A percentile compares a stretch with the other conserved stretches of the same genome.
These are phyloP conservation scores for Zasmidium angulare DNA, from an alignment of 2,329 filamentous ascomycete genomes.

Conservation along the genomic window DNA sequence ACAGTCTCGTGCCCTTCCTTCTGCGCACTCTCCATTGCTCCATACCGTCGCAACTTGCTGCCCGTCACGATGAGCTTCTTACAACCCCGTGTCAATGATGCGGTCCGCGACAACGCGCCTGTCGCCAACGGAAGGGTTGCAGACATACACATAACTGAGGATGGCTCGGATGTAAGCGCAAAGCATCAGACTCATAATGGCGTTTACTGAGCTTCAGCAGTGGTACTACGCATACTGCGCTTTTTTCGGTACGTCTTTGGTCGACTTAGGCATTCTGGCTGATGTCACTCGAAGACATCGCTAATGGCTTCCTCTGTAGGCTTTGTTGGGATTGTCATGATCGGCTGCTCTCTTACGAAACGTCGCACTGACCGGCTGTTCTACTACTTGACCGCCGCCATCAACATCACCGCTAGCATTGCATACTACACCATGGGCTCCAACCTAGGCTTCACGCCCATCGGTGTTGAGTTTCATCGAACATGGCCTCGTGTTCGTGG, in stretches of 20 bases:
- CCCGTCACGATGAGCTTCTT: slow-evolving; percentile 5
- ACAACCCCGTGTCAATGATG: slow-evolving; percentile 6
- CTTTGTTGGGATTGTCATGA: slow-evolving; percentile 49
- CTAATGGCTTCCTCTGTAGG: too few relatives aligned
- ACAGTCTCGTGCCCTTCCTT: neutral
- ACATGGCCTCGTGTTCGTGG: slow-evolving; percentile 45
- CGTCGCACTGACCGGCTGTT: slow-evolving; percentile 55
- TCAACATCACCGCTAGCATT: slow-evolving; percentile 56
- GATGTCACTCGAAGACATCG: too few relatives aligned
- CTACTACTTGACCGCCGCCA: slow-evolving; percentile 58
- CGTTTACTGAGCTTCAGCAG: neutral
- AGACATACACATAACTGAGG: slow-evolving; percentile 16
- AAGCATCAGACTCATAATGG: too few relatives aligned
- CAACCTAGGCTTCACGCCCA: slow-evolving; percentile 60
- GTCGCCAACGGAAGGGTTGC: slow-evolving; percentile 14
- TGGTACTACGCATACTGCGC: slow-evolving; percentile 58
- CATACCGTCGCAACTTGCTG: neutral
- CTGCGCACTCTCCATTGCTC: neutral
- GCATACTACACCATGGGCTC: slow-evolving; percentile 64
- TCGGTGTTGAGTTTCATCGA: slow-evolving; percentile 57
- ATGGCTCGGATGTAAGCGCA: slow-evolving; percentile 14
- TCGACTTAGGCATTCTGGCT: too few relatives aligned
- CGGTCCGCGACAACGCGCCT: slow-evolving; percentile 13
- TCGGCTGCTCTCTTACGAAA: slow-evolving; percentile 50
- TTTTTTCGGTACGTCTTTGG: slow-evolving; percentile 46